Evolutionary conservation across 2,329 filamentous ascomycete species (phyloP), one percentile per base, ranked within the genome.

Genomic region (Bimuria novae-zelandiae): DNA sequence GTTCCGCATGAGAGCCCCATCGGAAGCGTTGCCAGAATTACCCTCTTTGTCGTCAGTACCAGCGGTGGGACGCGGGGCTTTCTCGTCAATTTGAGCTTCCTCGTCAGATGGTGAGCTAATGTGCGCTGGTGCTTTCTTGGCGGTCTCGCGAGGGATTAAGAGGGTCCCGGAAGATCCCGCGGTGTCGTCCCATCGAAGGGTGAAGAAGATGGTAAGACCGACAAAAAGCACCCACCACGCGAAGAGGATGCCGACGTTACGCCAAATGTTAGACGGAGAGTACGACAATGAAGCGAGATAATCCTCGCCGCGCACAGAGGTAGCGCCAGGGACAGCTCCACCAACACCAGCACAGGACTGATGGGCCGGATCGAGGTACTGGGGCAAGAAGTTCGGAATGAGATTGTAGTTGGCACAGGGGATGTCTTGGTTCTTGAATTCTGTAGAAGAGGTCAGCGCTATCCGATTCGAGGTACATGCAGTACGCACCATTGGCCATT

Each of bases 401-500:
- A 85, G 68, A 53, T 82, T 82, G 23, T 55, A 57, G 2, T 73
- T 76, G 3, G 78, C 78, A 52, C 83, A 85, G 1, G 76, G 72
- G 16, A 85, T 79, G 2, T 63, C 42, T 8, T 46, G 75, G 29
- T 52, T 62, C 11, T 64, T 84, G 0, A 65, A 71, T 39, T 74
- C n/a, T n/a, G n/a, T n/a, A n/a, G n/a, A n/a, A n/a, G n/a, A n/a
- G n/a, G n/a, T n/a, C n/a, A n/a, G n/a, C n/a, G n/a, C n/a, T n/a
- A n/a, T n/a, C n/a, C n/a, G n/a, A n/a, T n/a, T n/a, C n/a, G n/a
- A n/a, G n/a, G n/a, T n/a, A n/a, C n/a, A n/a, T n/a, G n/a, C n/a
- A n/a, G n/a, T n/a, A n/a, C n/a, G n/a, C n/a, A n/a, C n/a, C 96
- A 11, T 52, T 49, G 53, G 89, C 82, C 79, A 92, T 85, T 17